phyloP scores from a whole-genome alignment of 441 rosid genomes.

The Adansonia gregorii region DNA sequence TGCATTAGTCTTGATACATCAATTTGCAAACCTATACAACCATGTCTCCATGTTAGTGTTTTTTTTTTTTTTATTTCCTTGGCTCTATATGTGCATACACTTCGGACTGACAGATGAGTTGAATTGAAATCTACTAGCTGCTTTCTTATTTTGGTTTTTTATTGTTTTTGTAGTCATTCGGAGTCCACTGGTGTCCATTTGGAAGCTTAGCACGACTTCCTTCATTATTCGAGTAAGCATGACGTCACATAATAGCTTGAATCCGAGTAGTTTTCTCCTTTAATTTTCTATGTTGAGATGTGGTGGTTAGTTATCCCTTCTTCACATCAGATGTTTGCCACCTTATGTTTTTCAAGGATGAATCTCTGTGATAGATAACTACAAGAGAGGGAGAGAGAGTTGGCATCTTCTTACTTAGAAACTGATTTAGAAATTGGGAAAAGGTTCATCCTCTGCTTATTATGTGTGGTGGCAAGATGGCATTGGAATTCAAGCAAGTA shows the following conservation, averaged over 20 bases:
- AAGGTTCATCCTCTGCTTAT: not conserved
- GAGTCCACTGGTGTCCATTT: constrained; percentile 96
- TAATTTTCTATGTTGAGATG: constrained; percentile 11
- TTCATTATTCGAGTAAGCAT: constrained; percentile 82
- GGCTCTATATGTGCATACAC: not conserved
- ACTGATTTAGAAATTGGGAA: not conserved
- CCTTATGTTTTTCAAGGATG: not conserved
- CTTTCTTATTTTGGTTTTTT: constrained; percentile 23
- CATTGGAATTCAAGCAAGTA: not conserved
- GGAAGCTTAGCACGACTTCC: constrained; percentile 76
- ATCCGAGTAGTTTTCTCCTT: constrained; percentile 26
- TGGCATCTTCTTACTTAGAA: constrained; percentile 1
- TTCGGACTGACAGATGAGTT: constrained; percentile 5
- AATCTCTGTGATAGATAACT: not conserved
- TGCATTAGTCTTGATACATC: not conserved
- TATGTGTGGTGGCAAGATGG: not conserved
- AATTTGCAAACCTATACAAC: not conserved
- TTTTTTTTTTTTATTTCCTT: not conserved
- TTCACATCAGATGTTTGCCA: not conserved
- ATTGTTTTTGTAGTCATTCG: constrained; percentile 70
- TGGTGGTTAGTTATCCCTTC: constrained; percentile 11
- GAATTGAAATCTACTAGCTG: constrained; percentile 15
- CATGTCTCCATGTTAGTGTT: not conserved
- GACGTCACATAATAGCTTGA: constrained; percentile 6
- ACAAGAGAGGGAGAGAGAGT: not conserved